Evolutionary conservation across 306 rosid genomes (phyloP).

Genomic region (Quillaja saponaria): DNA sequence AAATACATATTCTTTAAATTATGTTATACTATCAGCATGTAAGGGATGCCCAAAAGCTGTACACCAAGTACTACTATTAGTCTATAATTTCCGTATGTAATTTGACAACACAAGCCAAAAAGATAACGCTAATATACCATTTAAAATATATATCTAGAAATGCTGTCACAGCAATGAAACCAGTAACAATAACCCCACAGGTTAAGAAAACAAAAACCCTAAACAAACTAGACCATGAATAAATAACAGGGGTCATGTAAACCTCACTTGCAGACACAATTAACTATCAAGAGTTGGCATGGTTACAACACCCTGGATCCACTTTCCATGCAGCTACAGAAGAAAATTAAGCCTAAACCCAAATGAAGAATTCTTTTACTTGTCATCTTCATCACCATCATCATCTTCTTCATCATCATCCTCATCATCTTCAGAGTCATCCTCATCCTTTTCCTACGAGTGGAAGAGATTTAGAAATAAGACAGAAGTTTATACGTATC

Average conservation of each 20-base stretch:
- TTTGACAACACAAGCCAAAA: conserved; percentile 14
- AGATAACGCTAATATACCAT: conserved; percentile 20
- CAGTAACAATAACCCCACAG: conserved; percentile 38
- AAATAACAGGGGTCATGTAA: conserved; percentile 33
- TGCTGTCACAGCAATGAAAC: conserved; percentile 36
- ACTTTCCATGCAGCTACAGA: conserved; percentile 54
- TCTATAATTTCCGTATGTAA: conserved; percentile 12
- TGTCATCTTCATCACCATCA: conserved; percentile 49
- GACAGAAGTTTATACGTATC: background rate
- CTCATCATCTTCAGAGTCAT: conserved; percentile 70
- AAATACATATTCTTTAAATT: too few species aligned
- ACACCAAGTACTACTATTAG: conserved; percentile 29
- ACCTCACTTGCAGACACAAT: conserved; percentile 33
- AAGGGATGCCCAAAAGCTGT: conserved; percentile 25
- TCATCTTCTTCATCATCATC: conserved; percentile 60
- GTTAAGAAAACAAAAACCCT: conserved; percentile 16
- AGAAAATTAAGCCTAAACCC: conserved; percentile 26
- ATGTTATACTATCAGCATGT: conserved; percentile 1
- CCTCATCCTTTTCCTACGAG: conserved; percentile 64
- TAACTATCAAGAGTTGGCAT: conserved; percentile 34
- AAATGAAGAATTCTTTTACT: conserved; percentile 16
- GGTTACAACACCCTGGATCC: conserved; percentile 41
- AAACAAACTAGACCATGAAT: conserved; percentile 8
- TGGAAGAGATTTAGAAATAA: background rate
- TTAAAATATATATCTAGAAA: conserved; percentile 14